A percentile compares a stretch with the other conserved stretches of the same genome.
These are phyloP conservation scores for Plantago coronopus DNA, from an alignment of 305 asterid species.

Conservation along the genomic window DNA sequence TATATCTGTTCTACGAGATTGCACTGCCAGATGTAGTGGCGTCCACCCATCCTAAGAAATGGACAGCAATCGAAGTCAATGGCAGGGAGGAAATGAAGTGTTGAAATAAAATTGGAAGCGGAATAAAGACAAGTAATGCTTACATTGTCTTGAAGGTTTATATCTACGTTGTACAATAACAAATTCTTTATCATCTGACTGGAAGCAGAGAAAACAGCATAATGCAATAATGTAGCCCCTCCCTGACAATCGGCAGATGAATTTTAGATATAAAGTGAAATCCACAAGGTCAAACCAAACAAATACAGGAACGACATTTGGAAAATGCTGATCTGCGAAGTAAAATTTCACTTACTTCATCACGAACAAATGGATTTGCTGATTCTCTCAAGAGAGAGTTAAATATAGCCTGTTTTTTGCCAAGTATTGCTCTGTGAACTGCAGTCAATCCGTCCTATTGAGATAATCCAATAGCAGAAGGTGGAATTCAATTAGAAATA, in stretches of 20 bases:
- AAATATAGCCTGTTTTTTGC: constrained; percentile 84
- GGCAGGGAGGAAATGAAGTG: constrained; percentile 9
- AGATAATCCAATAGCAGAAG: constrained; percentile 12
- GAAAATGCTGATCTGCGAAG: constrained; percentile 1
- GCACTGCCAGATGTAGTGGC: constrained; percentile 85
- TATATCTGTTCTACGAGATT: constrained; percentile 73
- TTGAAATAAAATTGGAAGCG: constrained; percentile 2
- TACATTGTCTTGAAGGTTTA: constrained; percentile 74
- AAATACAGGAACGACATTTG: background rate
- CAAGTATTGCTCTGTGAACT: constrained; percentile 82
- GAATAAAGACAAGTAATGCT: constrained; percentile 21
- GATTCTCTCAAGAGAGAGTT: constrained; percentile 88
- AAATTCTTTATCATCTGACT: constrained; percentile 82
- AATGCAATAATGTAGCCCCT: constrained; percentile 89
- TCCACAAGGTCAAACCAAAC: background rate
- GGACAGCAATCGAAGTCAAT: constrained; percentile 9
- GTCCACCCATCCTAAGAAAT: constrained; percentile 80
- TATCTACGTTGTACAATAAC: constrained; percentile 72
- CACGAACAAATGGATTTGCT: constrained; percentile 75
- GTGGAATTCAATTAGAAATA: constrained; percentile 19
- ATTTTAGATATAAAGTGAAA: constrained; percentile 9
- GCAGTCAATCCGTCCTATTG: constrained; percentile 74
- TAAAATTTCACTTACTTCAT: constrained; percentile 48
- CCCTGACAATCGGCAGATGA: constrained; percentile 44
- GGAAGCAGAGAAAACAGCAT: constrained; percentile 76